Conservation (phyloP, 2,329 filamentous ascomycete genomes). For the Colletotrichum musae region DNA sequence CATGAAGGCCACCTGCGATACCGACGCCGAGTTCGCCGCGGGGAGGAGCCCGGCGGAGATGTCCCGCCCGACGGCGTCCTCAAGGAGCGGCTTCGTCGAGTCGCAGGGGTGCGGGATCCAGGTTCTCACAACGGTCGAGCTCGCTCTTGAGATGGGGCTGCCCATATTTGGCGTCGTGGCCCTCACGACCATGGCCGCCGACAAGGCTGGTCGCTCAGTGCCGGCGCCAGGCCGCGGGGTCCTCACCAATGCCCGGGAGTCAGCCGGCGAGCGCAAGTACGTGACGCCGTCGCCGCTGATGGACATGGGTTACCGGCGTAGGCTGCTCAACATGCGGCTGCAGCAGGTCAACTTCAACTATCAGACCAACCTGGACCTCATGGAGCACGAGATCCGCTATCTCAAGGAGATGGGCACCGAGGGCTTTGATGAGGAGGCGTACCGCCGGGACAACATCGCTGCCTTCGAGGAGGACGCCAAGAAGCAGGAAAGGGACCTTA, state of each 20-base stretch:
- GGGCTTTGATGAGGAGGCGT: slow-evolving; percentile 15
- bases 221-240: slow-evolving; percentile 56
- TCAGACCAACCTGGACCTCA: slow-evolving; percentile 19
- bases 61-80: slow-evolving; percentile 51
- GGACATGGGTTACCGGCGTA: slow-evolving; percentile 96
- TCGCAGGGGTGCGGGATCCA: slow-evolving; percentile 54
- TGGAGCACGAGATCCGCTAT: slow-evolving; percentile 23
- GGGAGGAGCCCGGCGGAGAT: slow-evolving; percentile 51
- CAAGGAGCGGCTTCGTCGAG: slow-evolving; percentile 55
- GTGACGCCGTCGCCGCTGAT: slow-evolving; percentile 95
- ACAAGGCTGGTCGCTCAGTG: slow-evolving; percentile 53
- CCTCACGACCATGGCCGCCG: slow-evolving; percentile 49
- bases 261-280: slow-evolving; percentile 66
- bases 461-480: slow-evolving; percentile 40
- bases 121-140: slow-evolving; percentile 49
- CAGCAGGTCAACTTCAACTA: slow-evolving; percentile 80
- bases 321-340: slow-evolving; percentile 93
- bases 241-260: slow-evolving; percentile 67
- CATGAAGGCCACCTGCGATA: slow-evolving; percentile 54
- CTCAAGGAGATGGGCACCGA: slow-evolving; percentile 5
- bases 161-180: slow-evolving; percentile 54
- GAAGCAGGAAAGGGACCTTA: slow-evolving; percentile 43
- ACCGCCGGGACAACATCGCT: slow-evolving; percentile 29
- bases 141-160: slow-evolving; percentile 53
- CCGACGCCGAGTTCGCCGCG: slow-evolving; percentile 45